Percentiles rank a stretch among this genome's conserved stretches.
phyloP scores from a whole-genome alignment of 495 filamentous ascomycete species.

The Aspergillus sclerotioniger region DNA sequence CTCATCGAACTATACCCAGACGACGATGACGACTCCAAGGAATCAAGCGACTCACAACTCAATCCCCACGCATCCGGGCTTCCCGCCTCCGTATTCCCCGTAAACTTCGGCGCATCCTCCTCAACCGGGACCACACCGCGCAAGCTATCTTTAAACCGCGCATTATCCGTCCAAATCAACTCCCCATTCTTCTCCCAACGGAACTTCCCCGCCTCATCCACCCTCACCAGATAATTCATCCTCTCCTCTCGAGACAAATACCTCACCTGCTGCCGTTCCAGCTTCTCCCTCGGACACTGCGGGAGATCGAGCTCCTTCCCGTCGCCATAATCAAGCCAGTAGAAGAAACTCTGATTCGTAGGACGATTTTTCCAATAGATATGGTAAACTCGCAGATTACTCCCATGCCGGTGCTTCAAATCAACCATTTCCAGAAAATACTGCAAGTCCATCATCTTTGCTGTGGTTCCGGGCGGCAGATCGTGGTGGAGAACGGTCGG shows the following conservation, averaged over 20 bases:
- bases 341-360: conserved; percentile 88
- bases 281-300: conserved; percentile 59
- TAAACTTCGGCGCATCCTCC: conserved; percentile 55
- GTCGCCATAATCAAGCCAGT: conserved; percentile 88
- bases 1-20: conserved; percentile 11
- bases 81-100: conserved; percentile 18
- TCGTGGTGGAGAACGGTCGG: conserved; percentile 18
- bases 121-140: conserved; percentile 69
- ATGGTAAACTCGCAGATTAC: conserved; percentile 82
- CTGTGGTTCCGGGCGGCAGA: conserved; percentile 38
- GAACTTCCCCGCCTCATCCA: conserved; percentile 65
- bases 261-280: conserved; percentile 69
- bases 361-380: conserved; percentile 73
- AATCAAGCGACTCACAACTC: conserved; percentile 11
- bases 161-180: conserved; percentile 67
- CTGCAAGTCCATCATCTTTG: conserved; percentile 80
- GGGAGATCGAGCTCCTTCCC: conserved; percentile 58
- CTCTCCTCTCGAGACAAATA: conserved; percentile 74
- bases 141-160: conserved; percentile 74
- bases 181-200: conserved; percentile 79
- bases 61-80: neutral
- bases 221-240: conserved; percentile 66
- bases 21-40: conserved; percentile 13
- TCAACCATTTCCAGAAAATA: conserved; percentile 97
- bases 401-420: conserved; percentile 81